These are phyloP conservation scores for Micromonas pusilla DNA, from an alignment of 139 green algal species.

Conservation along the genomic window DNA sequence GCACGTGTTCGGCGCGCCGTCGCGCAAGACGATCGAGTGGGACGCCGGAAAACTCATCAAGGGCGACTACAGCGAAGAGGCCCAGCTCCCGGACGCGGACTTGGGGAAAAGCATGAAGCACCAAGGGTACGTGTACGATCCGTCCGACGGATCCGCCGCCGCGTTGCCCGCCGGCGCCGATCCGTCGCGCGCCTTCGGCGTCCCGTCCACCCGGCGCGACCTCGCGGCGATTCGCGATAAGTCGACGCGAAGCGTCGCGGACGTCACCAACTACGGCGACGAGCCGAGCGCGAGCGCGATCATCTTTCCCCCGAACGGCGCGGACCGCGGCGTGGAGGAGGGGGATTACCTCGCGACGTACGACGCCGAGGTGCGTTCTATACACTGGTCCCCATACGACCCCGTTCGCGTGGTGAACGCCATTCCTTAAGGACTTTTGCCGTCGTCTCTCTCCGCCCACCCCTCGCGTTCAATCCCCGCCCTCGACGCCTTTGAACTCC, in stretches of 20 bases:
- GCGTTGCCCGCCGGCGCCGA: no score
- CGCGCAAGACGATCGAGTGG: slow-evolving; percentile 33
- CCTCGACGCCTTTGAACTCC: no score
- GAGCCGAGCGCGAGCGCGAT: slow-evolving; percentile 54
- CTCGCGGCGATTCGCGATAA: slow-evolving; percentile 33
- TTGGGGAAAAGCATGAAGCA: slow-evolving; percentile 55
- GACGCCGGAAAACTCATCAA: slow-evolving; percentile 50
- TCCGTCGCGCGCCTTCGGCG: slow-evolving; percentile 46
- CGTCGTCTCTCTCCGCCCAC: no score
- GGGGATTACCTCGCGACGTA: slow-evolving; percentile 52
- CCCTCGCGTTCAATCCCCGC: no score
- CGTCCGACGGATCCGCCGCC: slow-evolving; percentile 47
- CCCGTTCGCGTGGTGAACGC: no score
- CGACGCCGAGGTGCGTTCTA: slow-evolving; percentile 25
- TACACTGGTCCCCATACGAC: no score
- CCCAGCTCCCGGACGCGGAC: slow-evolving; percentile 36
- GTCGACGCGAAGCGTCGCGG: slow-evolving; percentile 43
- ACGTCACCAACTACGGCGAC: slow-evolving; percentile 60
- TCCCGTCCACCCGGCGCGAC: slow-evolving; percentile 52
- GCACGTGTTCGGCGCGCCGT: slow-evolving; percentile 53
- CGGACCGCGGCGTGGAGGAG: slow-evolving; percentile 53
- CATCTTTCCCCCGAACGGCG: slow-evolving; percentile 46
- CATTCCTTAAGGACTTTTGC: no score
- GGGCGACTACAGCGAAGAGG: slow-evolving; percentile 35
- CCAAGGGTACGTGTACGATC: slow-evolving; percentile 22